phyloP scores from a whole-genome alignment of 2,329 filamentous ascomycete species.

The Alternaria brassicae region DNA sequence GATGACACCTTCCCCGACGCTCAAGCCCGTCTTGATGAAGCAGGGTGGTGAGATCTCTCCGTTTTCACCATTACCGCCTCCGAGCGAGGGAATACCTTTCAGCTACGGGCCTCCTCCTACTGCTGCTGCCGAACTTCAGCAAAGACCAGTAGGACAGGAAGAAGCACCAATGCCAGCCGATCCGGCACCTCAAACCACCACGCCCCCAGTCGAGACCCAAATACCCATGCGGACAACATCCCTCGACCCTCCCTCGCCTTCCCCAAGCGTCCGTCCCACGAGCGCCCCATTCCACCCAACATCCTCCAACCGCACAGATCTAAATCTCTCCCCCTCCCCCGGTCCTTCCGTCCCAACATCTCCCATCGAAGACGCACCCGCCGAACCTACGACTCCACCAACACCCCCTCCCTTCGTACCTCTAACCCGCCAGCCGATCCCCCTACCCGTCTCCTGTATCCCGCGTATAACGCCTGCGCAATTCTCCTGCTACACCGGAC shows the following conservation, averaged over 20 bases:
- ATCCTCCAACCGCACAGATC: background rate
- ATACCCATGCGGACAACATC: conserved; percentile 16
- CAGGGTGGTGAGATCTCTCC: conserved; percentile 31
- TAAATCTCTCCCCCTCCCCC: conserved; percentile 10
- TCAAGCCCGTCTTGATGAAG: conserved; percentile 24
- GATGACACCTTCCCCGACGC: conserved; percentile 38
- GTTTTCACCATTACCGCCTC: conserved; percentile 27
- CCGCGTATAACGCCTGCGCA: conserved; percentile 43
- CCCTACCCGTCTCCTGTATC: conserved; percentile 21
- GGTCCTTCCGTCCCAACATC: conserved; percentile 12
- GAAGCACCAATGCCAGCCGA: background rate
- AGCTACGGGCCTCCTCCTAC: conserved; percentile 30
- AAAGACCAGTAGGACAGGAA: conserved; percentile 4
- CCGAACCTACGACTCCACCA: background rate
- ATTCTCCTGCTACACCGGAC: conserved; percentile 42
- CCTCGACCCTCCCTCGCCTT: conserved; percentile 14
- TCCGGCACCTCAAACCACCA: conserved; percentile 7
- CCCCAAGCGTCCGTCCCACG: background rate
- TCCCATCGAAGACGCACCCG: conserved; percentile 1
- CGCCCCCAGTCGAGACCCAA: conserved; percentile 6
- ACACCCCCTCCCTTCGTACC: conserved; percentile 26
- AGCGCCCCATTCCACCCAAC: conserved; percentile 8
- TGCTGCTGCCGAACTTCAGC: conserved; percentile 8
- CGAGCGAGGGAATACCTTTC: conserved; percentile 31
- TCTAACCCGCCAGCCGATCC: conserved; percentile 27